Percentiles rank a stretch among this genome's conserved stretches.
phyloP scores from a whole-genome alignment of 371 early-diverging fungal genomes.

The Mortierella sp. region DNA sequence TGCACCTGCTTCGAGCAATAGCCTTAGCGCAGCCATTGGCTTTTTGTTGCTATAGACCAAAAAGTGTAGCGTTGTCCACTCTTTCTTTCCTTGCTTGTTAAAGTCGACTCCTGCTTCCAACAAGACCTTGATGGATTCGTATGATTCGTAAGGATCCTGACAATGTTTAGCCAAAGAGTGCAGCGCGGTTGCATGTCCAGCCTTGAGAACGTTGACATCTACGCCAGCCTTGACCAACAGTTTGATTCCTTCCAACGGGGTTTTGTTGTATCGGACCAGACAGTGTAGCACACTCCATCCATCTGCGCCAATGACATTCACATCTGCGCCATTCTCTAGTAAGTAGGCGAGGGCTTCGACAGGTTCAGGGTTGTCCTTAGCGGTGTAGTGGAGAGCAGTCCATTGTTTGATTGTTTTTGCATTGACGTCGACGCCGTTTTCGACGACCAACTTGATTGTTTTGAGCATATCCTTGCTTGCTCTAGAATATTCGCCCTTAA shows the following conservation, averaged over 20 bases:
- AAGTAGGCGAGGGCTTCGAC: slow-evolving; percentile 48
- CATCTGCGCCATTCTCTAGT: slow-evolving; percentile 47
- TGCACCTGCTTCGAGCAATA: slow-evolving; percentile 46
- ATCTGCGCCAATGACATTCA: slow-evolving; percentile 53
- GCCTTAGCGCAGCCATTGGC: slow-evolving; percentile 41
- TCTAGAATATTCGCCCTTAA: slow-evolving; percentile 48
- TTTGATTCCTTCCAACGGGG: slow-evolving; percentile 46
- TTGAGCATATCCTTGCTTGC: slow-evolving; percentile 52
- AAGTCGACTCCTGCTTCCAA: slow-evolving; percentile 50
- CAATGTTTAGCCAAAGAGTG: slow-evolving; percentile 55
- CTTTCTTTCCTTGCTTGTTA: slow-evolving; percentile 51
- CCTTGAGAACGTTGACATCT: slow-evolving; percentile 52
- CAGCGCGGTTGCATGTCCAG: slow-evolving; percentile 47
- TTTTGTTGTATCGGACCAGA: slow-evolving; percentile 47
- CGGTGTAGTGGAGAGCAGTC: slow-evolving; percentile 55
- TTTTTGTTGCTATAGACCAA: slow-evolving; percentile 52
- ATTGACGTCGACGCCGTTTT: slow-evolving; percentile 50
- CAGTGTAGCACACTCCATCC: slow-evolving; percentile 54
- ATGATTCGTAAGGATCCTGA: slow-evolving; percentile 45
- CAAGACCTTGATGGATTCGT: slow-evolving; percentile 42
- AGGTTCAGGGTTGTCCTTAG: slow-evolving; percentile 54
- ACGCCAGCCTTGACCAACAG: slow-evolving; percentile 47
- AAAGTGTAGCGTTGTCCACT: slow-evolving; percentile 52
- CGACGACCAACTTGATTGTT: slow-evolving; percentile 51
- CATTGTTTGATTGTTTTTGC: slow-evolving; percentile 52